phyloP scores from a whole-genome alignment of 2,329 filamentous ascomycete genomes.

The Aspergillus persii region DNA sequence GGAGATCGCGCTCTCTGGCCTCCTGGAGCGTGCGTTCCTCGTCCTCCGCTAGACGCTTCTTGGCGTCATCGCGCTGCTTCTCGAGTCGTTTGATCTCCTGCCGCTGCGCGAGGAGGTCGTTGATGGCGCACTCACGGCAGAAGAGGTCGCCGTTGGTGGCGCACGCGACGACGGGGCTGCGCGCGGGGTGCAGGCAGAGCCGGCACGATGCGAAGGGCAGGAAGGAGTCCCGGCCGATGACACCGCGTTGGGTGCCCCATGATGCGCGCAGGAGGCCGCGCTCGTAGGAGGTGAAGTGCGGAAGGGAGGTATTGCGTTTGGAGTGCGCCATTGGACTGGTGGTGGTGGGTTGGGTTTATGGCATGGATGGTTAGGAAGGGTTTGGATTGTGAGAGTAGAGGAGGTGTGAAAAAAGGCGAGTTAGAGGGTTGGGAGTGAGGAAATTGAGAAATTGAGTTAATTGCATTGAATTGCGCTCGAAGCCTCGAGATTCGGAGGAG shows the following conservation, averaged over 20 bases:
- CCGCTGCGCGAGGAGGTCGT: constrained; percentile 85
- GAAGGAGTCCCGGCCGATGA: constrained; percentile 85
- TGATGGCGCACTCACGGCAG: constrained; percentile 89
- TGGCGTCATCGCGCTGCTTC: constrained; percentile 60
- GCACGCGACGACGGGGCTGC: constrained; percentile 84
- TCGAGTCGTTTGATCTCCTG: constrained; percentile 85
- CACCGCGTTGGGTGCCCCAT: constrained; percentile 81
- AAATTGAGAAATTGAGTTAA: no score
- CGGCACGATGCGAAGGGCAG: constrained; percentile 86
- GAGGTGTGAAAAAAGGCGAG: background rate
- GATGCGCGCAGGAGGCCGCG: constrained; percentile 74
- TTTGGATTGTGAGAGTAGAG: background rate
- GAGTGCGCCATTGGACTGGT: constrained; percentile 43
- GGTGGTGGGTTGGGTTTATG: background rate
- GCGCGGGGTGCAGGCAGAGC: constrained; percentile 78
- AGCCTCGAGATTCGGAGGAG: background rate
- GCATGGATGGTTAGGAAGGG: background rate
- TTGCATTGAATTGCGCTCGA: no score
- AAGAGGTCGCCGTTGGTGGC: constrained; percentile 78
- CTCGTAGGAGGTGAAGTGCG: constrained; percentile 93
- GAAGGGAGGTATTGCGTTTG: constrained; percentile 87
- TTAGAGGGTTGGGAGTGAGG: background rate
- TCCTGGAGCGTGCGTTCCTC: constrained; percentile 64
- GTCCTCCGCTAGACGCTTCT: constrained; percentile 62
- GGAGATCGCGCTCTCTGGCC: constrained; percentile 66